Conservation (phyloP, 345 rosid genomes). For the Noccaea bulbosa region DNA sequence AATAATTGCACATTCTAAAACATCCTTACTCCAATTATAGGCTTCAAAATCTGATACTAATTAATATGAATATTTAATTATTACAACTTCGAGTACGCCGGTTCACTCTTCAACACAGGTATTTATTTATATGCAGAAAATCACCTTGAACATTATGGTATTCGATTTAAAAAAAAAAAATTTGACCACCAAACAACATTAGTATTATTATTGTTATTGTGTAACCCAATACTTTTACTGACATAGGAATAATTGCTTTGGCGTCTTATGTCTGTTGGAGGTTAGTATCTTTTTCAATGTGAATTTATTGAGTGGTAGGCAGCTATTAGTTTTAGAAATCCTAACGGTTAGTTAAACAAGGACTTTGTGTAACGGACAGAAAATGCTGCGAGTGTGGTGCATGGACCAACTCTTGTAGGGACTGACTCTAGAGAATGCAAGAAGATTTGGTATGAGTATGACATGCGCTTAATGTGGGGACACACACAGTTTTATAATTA, state of each 20-base stretch:
- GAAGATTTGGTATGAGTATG: background rate
- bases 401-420: background rate
- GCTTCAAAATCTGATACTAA: too few species aligned
- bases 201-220: too few species aligned
- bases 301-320: constrained; percentile 10
- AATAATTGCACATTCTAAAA: too few species aligned
- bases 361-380: constrained; percentile 36
- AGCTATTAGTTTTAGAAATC: background rate
- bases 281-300: constrained; percentile 2
- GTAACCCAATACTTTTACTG: background rate
- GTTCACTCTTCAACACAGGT: too few species aligned
- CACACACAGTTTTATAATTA: background rate
- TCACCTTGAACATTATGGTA: too few species aligned
- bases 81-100: too few species aligned
- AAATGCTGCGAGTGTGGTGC: constrained; percentile 16
- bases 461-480: constrained; percentile 24
- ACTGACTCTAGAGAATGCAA: background rate
- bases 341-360: constrained; percentile 34
- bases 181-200: too few species aligned
- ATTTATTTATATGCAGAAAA: too few species aligned
- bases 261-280: background rate
- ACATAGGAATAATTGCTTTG: background rate
- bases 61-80: too few species aligned
- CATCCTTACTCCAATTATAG: too few species aligned
- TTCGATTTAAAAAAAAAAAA: too few species aligned